Conservation (phyloP, 306 rosid genomes). For the Prunus padus region DNA sequence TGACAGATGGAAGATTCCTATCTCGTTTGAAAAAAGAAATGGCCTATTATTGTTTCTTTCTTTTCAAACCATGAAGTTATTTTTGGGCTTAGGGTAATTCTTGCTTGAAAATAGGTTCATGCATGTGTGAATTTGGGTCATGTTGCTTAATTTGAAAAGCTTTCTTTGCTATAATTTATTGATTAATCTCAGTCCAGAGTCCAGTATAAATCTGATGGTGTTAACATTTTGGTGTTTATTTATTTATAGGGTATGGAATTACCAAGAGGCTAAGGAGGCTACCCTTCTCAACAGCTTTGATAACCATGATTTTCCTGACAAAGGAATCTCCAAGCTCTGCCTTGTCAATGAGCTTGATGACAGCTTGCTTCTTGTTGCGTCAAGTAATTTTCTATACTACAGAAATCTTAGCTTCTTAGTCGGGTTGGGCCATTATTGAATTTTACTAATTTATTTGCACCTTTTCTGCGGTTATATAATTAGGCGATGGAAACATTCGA, state of each 20-base stretch:
- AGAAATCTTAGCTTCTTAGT: constrained; percentile 10
- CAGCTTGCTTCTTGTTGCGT: constrained; percentile 95
- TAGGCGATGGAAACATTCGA: constrained; percentile 90
- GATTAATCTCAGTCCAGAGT: background rate
- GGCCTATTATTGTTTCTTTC: background rate
- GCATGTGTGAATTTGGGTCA: background rate
- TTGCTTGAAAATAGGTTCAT: background rate
- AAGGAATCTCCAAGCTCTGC: constrained; percentile 91
- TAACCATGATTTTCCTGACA: constrained; percentile 86
- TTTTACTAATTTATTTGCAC: constrained; percentile 17
- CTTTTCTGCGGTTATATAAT: constrained; percentile 18
- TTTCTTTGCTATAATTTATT: background rate
- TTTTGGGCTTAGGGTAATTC: background rate
- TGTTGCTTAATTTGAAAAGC: background rate
- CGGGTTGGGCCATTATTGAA: constrained; percentile 5
- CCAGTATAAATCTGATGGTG: background rate
- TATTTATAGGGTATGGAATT: constrained; percentile 75
- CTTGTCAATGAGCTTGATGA: constrained; percentile 95
- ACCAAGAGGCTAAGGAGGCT: constrained; percentile 74
- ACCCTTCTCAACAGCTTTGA: constrained; percentile 83
- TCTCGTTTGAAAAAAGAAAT: background rate
- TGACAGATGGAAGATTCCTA: background rate
- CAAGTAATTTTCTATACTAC: constrained; percentile 57
- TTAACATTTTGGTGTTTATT: constrained; percentile 14
- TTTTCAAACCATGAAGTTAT: background rate